These are phyloP conservation scores for Cryptococcus deneoformans DNA, from an alignment of 1,284 basidiomycete species.

Conservation along the genomic window DNA sequence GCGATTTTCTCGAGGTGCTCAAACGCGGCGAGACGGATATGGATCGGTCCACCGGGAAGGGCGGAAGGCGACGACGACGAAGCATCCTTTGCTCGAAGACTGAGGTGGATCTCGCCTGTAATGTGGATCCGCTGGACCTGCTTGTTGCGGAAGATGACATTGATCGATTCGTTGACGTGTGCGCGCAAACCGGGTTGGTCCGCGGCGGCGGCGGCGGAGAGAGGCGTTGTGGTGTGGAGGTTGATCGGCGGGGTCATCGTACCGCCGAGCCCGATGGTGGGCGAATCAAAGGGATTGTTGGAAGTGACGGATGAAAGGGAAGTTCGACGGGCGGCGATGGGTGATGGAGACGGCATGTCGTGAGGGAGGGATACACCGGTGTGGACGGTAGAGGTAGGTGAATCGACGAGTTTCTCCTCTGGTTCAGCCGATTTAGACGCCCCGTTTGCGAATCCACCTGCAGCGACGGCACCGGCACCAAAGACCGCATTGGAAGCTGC, in stretches of 20 bases:
- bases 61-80: neutral
- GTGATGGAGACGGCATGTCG: constrained; percentile 1
- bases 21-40: constrained; percentile 51
- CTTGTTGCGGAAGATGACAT: constrained; percentile 51
- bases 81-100: constrained; percentile 3
- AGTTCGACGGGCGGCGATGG: constrained; percentile 17
- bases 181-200: constrained; percentile 45
- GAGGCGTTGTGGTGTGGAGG: too few species aligned
- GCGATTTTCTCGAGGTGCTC: constrained; percentile 55
- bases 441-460: neutral
- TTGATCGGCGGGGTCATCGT: constrained; percentile 2
- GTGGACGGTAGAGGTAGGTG: constrained; percentile 5
- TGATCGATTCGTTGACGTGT: constrained; percentile 53
- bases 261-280: constrained; percentile 11
- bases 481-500: neutral
- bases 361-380: too few species aligned
- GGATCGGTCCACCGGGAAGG: constrained; percentile 19
- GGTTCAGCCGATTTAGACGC: constrained; percentile 15
- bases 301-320: constrained; percentile 31
- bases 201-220: constrained; percentile 1
- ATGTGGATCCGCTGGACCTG: constrained; percentile 52
- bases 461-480: neutral
- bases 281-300: constrained; percentile 46
- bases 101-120: constrained; percentile 53
- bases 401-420: constrained; percentile 10